Conservation (phyloP, 345 rosid species). For the Eucalyptus globulus region DNA sequence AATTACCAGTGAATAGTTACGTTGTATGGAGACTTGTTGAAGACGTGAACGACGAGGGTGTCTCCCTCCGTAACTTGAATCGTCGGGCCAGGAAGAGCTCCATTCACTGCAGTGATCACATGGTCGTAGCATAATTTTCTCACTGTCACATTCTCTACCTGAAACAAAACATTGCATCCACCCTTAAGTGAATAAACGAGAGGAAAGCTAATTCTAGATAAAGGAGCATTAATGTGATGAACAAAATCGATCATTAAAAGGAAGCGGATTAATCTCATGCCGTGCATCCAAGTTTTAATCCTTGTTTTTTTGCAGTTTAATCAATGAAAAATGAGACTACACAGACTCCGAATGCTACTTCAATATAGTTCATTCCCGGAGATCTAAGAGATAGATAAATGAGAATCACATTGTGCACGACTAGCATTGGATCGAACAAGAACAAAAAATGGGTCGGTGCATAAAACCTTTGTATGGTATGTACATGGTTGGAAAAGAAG, state of each 20-base stretch:
- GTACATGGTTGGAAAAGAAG: background rate
- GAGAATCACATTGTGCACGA: background rate
- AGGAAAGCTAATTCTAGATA: background rate
- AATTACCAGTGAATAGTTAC: constrained; percentile 79
- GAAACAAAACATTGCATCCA: background rate
- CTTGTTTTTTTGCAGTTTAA: background rate
- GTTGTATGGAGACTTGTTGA: constrained; percentile 76
- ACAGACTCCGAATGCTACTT: background rate
- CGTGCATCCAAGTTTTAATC: background rate
- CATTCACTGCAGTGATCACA: constrained; percentile 65
- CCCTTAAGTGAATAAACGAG: background rate
- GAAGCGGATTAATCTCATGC: background rate
- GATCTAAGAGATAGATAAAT: background rate
- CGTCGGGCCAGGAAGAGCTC: constrained; percentile 69
- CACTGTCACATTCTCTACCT: constrained; percentile 65
- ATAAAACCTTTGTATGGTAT: background rate
- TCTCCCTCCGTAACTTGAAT: constrained; percentile 60
- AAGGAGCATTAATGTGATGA: background rate
- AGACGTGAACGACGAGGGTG: constrained; percentile 61
- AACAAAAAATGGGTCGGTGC: background rate
- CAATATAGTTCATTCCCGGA: background rate
- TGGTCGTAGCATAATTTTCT: constrained; percentile 40
- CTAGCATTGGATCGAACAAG: background rate
- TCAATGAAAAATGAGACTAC: background rate
- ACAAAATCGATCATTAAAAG: background rate